These are phyloP conservation scores for Leccinum longicurvipes DNA, from an alignment of 768 basidiomycete genomes.

Conservation along the genomic window DNA sequence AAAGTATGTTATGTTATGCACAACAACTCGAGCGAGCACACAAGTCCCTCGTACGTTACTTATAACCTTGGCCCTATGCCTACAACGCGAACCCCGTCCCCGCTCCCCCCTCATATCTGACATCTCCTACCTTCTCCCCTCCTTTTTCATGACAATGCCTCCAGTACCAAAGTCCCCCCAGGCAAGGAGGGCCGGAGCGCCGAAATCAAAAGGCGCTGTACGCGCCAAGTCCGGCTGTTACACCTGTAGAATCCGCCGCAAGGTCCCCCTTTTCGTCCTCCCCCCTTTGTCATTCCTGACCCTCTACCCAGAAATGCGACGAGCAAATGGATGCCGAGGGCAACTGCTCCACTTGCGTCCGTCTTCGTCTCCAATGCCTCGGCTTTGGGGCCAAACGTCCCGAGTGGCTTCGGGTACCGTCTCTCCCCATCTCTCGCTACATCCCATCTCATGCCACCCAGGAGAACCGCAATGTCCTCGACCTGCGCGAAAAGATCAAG, in stretches of 20 bases:
- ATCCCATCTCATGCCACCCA: conserved; percentile 29
- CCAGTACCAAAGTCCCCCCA: conserved; percentile 41
- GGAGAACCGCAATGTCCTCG: conserved; percentile 67
- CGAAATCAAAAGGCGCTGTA: conserved; percentile 76
- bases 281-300: conserved; percentile 13
- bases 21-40: not conserved
- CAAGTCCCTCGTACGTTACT: conserved; percentile 26
- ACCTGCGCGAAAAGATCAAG: conserved; percentile 77
- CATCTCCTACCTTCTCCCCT: not conserved
- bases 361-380: conserved; percentile 79
- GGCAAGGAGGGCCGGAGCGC: conserved; percentile 45
- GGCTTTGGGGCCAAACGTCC: conserved; percentile 85
- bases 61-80: conserved; percentile 30
- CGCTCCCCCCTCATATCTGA: conserved; percentile 5
- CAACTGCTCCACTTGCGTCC: conserved; percentile 71
- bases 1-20: not conserved
- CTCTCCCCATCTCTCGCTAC: not conserved
- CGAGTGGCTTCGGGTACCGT: conserved; percentile 74
- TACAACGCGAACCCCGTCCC: conserved; percentile 17
- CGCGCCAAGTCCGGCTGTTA: conserved; percentile 89
- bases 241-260: conserved; percentile 82
- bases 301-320: conserved; percentile 69
- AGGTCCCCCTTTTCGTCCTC: conserved; percentile 46
- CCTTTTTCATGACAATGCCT: conserved; percentile 21
- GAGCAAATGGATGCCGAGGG: conserved; percentile 62